Base-by-base conservation (phyloP, 2,329 filamentous ascomycete genomes). In the Hypoxylon sp. region DNA sequence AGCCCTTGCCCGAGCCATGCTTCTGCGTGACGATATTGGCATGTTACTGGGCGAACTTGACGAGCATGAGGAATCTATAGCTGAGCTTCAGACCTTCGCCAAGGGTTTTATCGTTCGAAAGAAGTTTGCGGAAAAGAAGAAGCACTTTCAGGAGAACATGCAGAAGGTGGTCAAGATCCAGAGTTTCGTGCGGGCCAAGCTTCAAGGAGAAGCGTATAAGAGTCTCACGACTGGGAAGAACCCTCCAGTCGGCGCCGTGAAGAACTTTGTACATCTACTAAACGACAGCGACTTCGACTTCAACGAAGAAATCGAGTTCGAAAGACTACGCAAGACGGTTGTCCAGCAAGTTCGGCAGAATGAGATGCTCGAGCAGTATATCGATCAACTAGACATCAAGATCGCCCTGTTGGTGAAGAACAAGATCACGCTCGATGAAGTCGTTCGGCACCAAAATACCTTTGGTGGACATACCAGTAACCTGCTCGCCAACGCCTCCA, bases 271-370 rank as follows among this genome's bases (percentile, higher is more conserved):
- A 2, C 95, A 99, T 74, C 82, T 99, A 31, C 86, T 99, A 55
- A 99, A 98, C 70, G 95, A 99, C 75, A 98, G 92, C 69, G 94
- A 97, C 71, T 97, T 99, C 69, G 95, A 99, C 73, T 99, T 99
- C 76, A 96, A 99, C 72, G 94, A 98, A 73, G 95, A 99, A 73
- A 88, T 99, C 48, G 95, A 99, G 72, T 97, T 98, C 66, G 95
- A 99, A 75, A 86, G 93, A 43, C 81, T 98, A 71, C 87, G 96
- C 49, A 97, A 98, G 80, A 96, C 91, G 3, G 95, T 99, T 13
- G 93, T 99, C 5, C 93, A 98, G 72, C 93, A 98, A 72, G 95
- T 99, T 8, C 89, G 94, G 43, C 93, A 97, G 68, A 99, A 99
- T 70, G 95, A 99, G 77, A 88, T 96, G 80, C 86, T 96, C 33